Conservation (phyloP, 768 basidiomycete species). For the Mycena galopus region DNA sequence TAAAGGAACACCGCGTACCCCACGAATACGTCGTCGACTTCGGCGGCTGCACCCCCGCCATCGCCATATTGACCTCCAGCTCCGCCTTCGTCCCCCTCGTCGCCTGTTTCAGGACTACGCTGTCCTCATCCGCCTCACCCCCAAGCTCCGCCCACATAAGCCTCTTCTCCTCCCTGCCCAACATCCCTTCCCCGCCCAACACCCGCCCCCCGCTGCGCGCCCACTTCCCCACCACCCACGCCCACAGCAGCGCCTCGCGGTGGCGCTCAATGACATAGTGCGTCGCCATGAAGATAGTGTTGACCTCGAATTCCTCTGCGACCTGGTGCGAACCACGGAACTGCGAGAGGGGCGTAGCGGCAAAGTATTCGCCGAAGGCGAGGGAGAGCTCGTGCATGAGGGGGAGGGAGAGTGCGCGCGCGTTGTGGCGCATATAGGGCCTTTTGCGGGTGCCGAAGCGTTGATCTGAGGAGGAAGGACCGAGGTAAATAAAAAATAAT, state of each 20-base stretch:
- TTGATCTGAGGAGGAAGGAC: no score
- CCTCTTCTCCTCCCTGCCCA: conserved; percentile 29
- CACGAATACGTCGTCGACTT: conserved; percentile 13
- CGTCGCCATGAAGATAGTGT: conserved; percentile 47
- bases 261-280: conserved; percentile 51
- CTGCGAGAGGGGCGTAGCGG: conserved; percentile 44
- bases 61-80: conserved; percentile 29
- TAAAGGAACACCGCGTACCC: conserved; percentile 3
- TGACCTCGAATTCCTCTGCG: conserved; percentile 45
- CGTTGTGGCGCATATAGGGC: conserved; percentile 56
- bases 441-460: conserved; percentile 54
- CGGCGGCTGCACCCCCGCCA: conserved; percentile 24
- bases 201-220: no score
- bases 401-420: conserved; percentile 49
- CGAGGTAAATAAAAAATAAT: no score
- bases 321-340: conserved; percentile 47
- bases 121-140: conserved; percentile 31
- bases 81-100: conserved; percentile 18
- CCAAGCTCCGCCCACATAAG: conserved; percentile 49
- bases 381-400: conserved; percentile 49
- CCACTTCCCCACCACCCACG: conserved; percentile 51
- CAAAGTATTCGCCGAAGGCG: conserved; percentile 46
- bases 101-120: conserved; percentile 1
- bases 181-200: background rate
- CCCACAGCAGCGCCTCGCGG: conserved; percentile 52